Conservation (phyloP, 2,329 filamentous ascomycete genomes). For the Arthrobotrys entomopaga region DNA sequence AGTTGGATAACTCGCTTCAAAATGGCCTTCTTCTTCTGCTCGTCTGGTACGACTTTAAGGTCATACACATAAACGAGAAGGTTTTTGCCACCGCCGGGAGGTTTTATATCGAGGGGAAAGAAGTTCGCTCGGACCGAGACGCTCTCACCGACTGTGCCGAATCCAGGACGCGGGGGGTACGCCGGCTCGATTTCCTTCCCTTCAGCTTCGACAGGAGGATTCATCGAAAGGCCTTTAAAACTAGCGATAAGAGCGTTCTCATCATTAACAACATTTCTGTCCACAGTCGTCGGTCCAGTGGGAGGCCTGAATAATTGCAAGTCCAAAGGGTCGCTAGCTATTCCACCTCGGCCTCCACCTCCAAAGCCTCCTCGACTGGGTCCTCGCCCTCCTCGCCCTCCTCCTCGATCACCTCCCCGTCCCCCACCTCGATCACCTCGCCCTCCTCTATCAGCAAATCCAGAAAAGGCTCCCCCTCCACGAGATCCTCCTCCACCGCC, state of each 20-base stretch:
- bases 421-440: conserved; percentile 17
- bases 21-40: conserved; percentile 57
- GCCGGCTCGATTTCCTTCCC: conserved; percentile 47
- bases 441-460: background rate
- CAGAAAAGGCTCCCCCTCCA: conserved; percentile 6
- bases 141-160: conserved; percentile 56
- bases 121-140: conserved; percentile 58
- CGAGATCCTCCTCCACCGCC: conserved; percentile 15
- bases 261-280: conserved; percentile 58
- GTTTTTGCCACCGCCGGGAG: conserved; percentile 24
- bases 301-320: conserved; percentile 27
- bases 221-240: conserved; percentile 45
- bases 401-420: conserved; percentile 16
- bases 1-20: conserved; percentile 55
- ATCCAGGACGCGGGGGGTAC: conserved; percentile 56
- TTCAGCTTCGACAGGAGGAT: conserved; percentile 34
- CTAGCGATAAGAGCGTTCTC: conserved; percentile 59
- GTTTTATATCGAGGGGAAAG: conserved; percentile 57
- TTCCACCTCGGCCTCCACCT: conserved; percentile 58
- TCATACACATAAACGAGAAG: conserved; percentile 57
- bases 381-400: conserved; percentile 19
- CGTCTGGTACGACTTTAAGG: conserved; percentile 57
- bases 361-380: conserved; percentile 32
- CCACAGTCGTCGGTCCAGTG: conserved; percentile 56
- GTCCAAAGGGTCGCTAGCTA: conserved; percentile 43